Base-by-base conservation (phyloP, 176 grass and related monocot species). In the Eragrostis nindensis region DNA sequence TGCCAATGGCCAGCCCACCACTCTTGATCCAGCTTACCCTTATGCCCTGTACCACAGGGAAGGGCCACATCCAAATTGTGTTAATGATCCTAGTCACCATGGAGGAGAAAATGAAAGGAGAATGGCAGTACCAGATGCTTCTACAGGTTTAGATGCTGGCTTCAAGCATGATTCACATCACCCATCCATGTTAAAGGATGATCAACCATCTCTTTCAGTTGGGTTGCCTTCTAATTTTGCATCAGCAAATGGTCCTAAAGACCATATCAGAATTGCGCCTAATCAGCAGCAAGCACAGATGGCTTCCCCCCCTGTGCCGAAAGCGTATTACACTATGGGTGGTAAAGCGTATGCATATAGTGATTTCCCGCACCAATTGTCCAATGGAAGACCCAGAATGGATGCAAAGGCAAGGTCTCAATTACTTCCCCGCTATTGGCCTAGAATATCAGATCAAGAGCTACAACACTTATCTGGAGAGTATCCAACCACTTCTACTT, bases 371-470 rank as follows among this genome's bases (percentile, higher is more conserved):
- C 74, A 74, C 11, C 89, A 96, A 32, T 47, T 96, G 69, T 89
- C 90, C 60, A 96, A 93, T 76, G 91, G 91, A 84, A 99, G 91
- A 67, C 82, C 90, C 29, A 77, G 92, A 88, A 68, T 99, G 79
- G 97, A 99, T 89, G 47, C 78, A 40, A 84, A 88, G 42, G 85
- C 84, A 30, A 92, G 97, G 52, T 75, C 93, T 63, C 89, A 99
- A 30, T 88, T 99, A 76, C 91, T 99, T 81, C 90, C 97, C 19
- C 97, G 97, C 57, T 92, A 99, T 86, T 93, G 97, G 97, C 97
- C 97, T 47, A 99, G 97, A 87, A 94, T 91, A 91, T 93, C 97
- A 47, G 93, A 93, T 77, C 91, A 99, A 88, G 97, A 99, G 73
- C 74, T 99, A 79, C 97, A 96, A n/a, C 85, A 94, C 77, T 85